Percentiles rank a stretch among this genome's conserved stretches.
These are phyloP conservation scores for Dictyostelium purpureum DNA, from an alignment of 78 protist species.

Conservation along the genomic window DNA sequence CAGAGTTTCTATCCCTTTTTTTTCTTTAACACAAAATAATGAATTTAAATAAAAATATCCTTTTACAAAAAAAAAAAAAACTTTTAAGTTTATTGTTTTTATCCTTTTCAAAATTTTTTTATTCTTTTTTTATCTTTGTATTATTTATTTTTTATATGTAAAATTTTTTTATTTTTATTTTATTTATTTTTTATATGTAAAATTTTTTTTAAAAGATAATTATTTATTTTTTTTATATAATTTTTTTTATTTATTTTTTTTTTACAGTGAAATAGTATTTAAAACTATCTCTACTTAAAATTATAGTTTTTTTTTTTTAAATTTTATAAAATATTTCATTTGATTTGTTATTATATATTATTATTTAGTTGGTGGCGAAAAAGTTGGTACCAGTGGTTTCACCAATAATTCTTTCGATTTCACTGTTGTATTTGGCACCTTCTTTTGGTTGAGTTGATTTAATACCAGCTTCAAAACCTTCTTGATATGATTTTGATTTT, in stretches of 20 bases:
- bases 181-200: not conserved
- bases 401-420: slow-evolving; percentile 12
- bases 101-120: not conserved
- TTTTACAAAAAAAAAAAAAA: not conserved
- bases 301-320: not conserved
- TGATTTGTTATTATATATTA: not conserved
- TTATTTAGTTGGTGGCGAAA: not conserved
- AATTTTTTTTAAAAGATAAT: not conserved
- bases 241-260: not conserved
- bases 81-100: not conserved
- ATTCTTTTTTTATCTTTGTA: not conserved
- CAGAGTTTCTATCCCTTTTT: not conserved
- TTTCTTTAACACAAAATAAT: not conserved
- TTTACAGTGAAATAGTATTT: not conserved
- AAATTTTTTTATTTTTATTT: not conserved
- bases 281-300: not conserved
- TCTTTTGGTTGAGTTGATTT: not conserved
- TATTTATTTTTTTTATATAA: not conserved
- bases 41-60: not conserved
- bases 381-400: not conserved
- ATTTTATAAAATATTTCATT: not conserved
- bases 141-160: not conserved
- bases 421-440: not conserved
- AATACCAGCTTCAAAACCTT: slow-evolving; percentile 33
- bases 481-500: not conserved